Conservation (phyloP, 257 asterid species). For the Ehretia macrophylla region DNA sequence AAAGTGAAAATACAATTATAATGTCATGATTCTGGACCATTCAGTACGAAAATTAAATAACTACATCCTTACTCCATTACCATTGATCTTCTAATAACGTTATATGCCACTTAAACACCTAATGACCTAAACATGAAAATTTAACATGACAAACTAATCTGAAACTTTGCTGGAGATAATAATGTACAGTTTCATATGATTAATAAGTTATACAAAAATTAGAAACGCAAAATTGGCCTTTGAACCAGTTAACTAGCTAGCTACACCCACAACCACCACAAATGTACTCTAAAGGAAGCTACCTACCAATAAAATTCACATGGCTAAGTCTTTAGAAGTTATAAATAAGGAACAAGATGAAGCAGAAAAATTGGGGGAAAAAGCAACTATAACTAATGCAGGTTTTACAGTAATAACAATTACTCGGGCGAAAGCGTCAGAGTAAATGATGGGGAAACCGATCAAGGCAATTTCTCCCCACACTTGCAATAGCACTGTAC, state of each 20-base stretch:
- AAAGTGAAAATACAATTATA: no score
- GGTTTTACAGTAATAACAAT: constrained; percentile 17
- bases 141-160: no score
- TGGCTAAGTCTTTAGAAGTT: background rate
- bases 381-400: constrained; percentile 23
- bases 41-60: no score
- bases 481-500: constrained; percentile 66
- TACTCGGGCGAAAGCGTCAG: constrained; percentile 24
- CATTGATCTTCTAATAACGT: no score
- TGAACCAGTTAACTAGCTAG: no score
- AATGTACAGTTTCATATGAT: constrained; percentile 36
- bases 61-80: no score
- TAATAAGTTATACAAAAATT: constrained; percentile 18
- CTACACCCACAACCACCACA: no score
- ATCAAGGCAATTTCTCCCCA: constrained; percentile 22
- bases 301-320: background rate
- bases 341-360: background rate
- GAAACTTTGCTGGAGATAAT: constrained; percentile 8
- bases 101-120: no score
- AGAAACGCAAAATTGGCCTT: constrained; percentile 26
- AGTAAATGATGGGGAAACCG: constrained; percentile 22
- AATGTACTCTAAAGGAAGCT: background rate
- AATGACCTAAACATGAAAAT: no score
- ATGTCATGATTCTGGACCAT: no score
- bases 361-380: constrained; percentile 7